Percentiles rank a stretch among this genome's conserved stretches.
phyloP scores from a whole-genome alignment of 2,329 filamentous ascomycete genomes.

The Amauroascus niger region DNA sequence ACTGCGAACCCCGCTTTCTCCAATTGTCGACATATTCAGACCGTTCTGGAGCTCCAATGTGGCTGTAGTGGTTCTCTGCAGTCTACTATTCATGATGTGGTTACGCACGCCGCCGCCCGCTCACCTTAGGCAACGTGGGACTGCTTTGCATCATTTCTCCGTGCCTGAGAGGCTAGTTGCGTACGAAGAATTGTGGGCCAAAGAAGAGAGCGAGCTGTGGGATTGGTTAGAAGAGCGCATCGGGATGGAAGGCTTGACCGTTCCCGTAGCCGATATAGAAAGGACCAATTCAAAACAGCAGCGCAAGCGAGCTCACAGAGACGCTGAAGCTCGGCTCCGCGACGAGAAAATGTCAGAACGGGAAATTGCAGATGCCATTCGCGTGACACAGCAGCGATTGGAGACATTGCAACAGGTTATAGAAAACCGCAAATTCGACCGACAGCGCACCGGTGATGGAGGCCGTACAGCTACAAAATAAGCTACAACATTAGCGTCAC shows the following conservation, averaged over 20 bases:
- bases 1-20: conserved; percentile 58
- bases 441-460: not conserved
- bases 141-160: conserved; percentile 34
- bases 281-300: conserved; percentile 31
- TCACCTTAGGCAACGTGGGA: conserved; percentile 28
- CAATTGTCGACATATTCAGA: conserved; percentile 57
- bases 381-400: conserved; percentile 77
- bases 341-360: conserved; percentile 61
- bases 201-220: conserved; percentile 83
- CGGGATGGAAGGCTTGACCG: conserved; percentile 52
- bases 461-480: not conserved
- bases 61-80: conserved; percentile 62
- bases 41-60: conserved; percentile 68
- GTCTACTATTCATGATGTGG: conserved; percentile 65
- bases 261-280: conserved; percentile 26
- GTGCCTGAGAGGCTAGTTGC: conserved; percentile 62
- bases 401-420: conserved; percentile 65
- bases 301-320: conserved; percentile 29
- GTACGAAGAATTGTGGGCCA: conserved; percentile 87
- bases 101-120: conserved; percentile 43
- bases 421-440: conserved; percentile 43
- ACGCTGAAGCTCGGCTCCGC: conserved; percentile 48
- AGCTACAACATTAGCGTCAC: not conserved
- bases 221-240: conserved; percentile 84
- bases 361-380: conserved; percentile 70